phyloP scores from a whole-genome alignment of 1,139 yeast genomes.

The Kodamaea ohmeri region DNA sequence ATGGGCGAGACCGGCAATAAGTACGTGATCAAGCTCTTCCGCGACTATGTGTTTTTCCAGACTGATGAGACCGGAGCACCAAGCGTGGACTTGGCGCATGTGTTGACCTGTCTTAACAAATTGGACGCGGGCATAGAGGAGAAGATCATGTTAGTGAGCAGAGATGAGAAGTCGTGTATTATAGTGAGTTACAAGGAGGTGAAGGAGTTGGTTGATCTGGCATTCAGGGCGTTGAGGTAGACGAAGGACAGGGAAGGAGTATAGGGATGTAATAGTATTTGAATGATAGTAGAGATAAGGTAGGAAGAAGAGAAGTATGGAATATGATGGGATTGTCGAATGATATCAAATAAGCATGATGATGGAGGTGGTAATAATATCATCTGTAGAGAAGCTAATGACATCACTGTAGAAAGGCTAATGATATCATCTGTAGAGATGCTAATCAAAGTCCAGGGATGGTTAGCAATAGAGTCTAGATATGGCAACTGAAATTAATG shows the following conservation, averaged over 20 bases:
- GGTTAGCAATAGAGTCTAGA: too few relatives aligned
- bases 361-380: too few relatives aligned
- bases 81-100: slow-evolving; percentile 78
- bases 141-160: slow-evolving; percentile 69
- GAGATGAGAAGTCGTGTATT: slow-evolving; percentile 79
- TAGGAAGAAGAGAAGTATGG: too few relatives aligned
- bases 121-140: slow-evolving; percentile 93
- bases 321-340: too few relatives aligned
- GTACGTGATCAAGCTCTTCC: slow-evolving; percentile 72
- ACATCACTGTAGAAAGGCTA: too few relatives aligned
- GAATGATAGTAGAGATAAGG: too few relatives aligned
- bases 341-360: too few relatives aligned
- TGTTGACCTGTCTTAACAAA: slow-evolving; percentile 75
- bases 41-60: slow-evolving; percentile 85
- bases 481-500: too few relatives aligned
- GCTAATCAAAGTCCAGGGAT: too few relatives aligned
- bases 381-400: too few relatives aligned
- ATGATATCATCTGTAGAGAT: too few relatives aligned
- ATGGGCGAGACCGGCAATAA: slow-evolving; percentile 80
- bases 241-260: not conserved
- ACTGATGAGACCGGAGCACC: slow-evolving; percentile 76
- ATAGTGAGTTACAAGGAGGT: slow-evolving; percentile 79
- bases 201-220: slow-evolving; percentile 67
- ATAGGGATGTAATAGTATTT: not conserved
- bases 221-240: slow-evolving; percentile 37